Evolutionary conservation across 306 rosid genomes (phyloP), one percentile per base, ranked within the genome.

Genomic region (cucumber (Cucumis sativus)): DNA sequence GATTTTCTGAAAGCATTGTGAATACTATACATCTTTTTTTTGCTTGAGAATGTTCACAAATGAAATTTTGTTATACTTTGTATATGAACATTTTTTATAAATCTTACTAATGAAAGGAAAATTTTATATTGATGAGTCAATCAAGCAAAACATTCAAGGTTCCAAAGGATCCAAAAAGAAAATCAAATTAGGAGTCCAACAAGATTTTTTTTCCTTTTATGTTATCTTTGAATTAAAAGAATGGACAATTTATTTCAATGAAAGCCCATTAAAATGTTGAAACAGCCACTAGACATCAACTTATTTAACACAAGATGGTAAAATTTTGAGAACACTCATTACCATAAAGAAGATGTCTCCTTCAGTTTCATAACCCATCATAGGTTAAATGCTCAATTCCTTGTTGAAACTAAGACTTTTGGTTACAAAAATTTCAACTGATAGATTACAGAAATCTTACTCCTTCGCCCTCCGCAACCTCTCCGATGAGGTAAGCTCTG

Each of bases 401-500:
- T 40, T 40, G 51, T 67, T 41, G 25, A 17, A 67, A 67, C 33
- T 2, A 39, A 37, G 8, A n/a, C 51, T 39, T 65, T 4, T n/a
- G 54, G 18, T 40, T n/a, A 67, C 57, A 69, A 18, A 70, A 25
- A 0, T 25, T 51, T 80, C 66, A 47, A 64, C 15, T 0, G 4
- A 39, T n/a, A 10, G 54, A 67, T 67, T 67, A 67, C 73, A 54
- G 6, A 37, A 77, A 91, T 51, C 87, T 82, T 76, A 89, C 96
- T 68, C 93, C 98, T 20, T 87, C 85, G 43, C 84, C 86, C 1
- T 77, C 74, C 57, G 80, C 80, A 56, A 93, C 96, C 87, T 93
- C 91, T 17, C 98, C 97, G 7, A 91, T 91, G 77, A 81, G 73
- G 88, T 84, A 86, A 28, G 87, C 84, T 77, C 84, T 86, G 45